phyloP scores from a whole-genome alignment of 192 early-diverging fungal genomes.

The Backusella psychrophila region DNA sequence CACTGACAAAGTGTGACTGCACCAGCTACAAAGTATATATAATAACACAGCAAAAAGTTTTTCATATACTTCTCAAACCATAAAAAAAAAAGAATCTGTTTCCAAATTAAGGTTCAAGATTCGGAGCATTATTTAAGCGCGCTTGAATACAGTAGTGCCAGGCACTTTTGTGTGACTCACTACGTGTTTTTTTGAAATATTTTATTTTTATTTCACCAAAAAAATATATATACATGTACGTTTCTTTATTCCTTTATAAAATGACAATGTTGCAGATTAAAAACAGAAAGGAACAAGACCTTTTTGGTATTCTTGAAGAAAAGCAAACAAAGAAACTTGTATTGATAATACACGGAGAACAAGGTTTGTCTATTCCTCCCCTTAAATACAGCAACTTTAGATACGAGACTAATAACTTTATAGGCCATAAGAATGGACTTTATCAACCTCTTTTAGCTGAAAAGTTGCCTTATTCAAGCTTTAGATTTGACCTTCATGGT shows the following conservation, averaged over 20 bases:
- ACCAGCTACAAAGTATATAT: background rate
- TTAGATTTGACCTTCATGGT: constrained; percentile 41
- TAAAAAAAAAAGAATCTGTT: background rate
- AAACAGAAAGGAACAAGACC: constrained; percentile 15
- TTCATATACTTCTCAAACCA: background rate
- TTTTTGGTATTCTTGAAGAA: constrained; percentile 27
- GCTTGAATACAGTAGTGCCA: no score
- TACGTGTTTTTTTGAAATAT: background rate
- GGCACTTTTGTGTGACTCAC: background rate
- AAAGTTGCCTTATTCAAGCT: constrained; percentile 33
- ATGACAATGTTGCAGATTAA: constrained; percentile 25
- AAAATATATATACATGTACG: background rate
- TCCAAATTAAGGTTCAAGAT: background rate
- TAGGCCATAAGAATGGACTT: constrained; percentile 39
- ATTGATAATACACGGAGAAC: constrained; percentile 29
- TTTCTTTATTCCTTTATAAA: background rate
- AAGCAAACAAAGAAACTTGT: constrained; percentile 16
- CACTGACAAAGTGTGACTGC: no score
- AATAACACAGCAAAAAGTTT: background rate
- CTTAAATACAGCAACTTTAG: background rate
- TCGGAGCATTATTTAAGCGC: background rate
- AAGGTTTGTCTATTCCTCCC: constrained; percentile 4
- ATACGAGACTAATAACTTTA: background rate
- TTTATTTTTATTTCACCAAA: background rate
- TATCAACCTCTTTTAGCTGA: constrained; percentile 35